A percentile compares a stretch with the other conserved stretches of the same genome.
These are phyloP conservation scores for Pyrenochaeta sp. DNA, from an alignment of 2,329 filamentous ascomycete genomes.

Conservation along the genomic window DNA sequence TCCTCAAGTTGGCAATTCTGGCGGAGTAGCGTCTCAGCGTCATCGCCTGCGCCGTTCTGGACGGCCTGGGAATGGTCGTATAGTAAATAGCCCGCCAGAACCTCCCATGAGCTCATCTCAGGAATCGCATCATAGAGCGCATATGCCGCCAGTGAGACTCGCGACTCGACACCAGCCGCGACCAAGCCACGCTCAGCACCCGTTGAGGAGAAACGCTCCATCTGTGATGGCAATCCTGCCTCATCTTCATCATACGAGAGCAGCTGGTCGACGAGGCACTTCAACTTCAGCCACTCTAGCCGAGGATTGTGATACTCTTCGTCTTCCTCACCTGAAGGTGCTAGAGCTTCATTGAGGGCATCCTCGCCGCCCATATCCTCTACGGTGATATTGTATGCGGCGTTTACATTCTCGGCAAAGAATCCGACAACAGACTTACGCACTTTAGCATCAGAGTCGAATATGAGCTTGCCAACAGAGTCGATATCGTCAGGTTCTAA, in stretches of 20 bases:
- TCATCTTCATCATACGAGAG: constrained; percentile 79
- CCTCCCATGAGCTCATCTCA: constrained; percentile 86
- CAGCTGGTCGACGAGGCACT: constrained; percentile 86
- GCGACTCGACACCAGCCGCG: constrained; percentile 74
- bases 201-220: constrained; percentile 54
- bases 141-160: constrained; percentile 86
- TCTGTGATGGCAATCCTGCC: constrained; percentile 62
- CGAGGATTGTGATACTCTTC: constrained; percentile 78
- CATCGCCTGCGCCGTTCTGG: constrained; percentile 65
- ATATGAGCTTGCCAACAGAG: constrained; percentile 83
- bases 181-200: constrained; percentile 58
- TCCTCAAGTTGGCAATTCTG: constrained; percentile 76
- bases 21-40: constrained; percentile 71
- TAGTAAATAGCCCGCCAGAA: constrained; percentile 86
- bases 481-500: constrained; percentile 93
- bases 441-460: constrained; percentile 84
- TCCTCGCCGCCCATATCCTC: constrained; percentile 87
- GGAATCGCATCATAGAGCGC: constrained; percentile 83
- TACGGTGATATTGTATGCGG: constrained; percentile 78
- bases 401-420: constrained; percentile 86
- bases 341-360: constrained; percentile 76
- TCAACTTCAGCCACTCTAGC: constrained; percentile 88
- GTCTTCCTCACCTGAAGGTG: constrained; percentile 74
- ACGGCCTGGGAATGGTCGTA: constrained; percentile 79
- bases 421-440: constrained; percentile 90